Evolutionary conservation across 1,139 yeast genomes (phyloP).

Genomic region (Geotrichum macrosporum): DNA sequence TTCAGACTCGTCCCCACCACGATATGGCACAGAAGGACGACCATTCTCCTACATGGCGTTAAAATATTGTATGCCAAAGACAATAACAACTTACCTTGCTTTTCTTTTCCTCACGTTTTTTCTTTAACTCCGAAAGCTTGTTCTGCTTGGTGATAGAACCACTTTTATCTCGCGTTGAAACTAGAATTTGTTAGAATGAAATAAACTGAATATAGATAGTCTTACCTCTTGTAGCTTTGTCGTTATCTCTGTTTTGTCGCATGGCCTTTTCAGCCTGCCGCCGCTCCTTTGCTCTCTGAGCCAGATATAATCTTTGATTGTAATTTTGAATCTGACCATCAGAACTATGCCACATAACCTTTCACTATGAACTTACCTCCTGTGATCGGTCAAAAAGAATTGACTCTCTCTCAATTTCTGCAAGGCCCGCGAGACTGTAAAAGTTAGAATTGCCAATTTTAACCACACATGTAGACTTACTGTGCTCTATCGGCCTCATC

Average conservation of each 20-base stretch:
- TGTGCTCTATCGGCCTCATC: slow-evolving; percentile 70
- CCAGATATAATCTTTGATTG: slow-evolving; percentile 75
- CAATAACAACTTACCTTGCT: slow-evolving; percentile 33
- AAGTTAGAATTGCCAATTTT: not conserved
- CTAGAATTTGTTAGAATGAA: not conserved
- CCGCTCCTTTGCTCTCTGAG: slow-evolving; percentile 68
- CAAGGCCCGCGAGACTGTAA: slow-evolving; percentile 57
- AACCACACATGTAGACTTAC: not conserved
- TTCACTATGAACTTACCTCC: slow-evolving; percentile 39
- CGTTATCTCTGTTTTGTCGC: slow-evolving; percentile 32
- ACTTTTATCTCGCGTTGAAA: slow-evolving; percentile 32
- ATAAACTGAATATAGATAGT: not conserved
- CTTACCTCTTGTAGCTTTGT: slow-evolving; percentile 24
- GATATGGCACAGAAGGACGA: slow-evolving; percentile 23
- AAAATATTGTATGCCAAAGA: too few relatives aligned
- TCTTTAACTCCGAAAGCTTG: slow-evolving; percentile 76
- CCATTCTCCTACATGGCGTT: slow-evolving; percentile 28
- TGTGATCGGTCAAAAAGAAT: slow-evolving; percentile 87
- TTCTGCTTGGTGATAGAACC: slow-evolving; percentile 45
- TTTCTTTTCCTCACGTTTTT: slow-evolving; percentile 66
- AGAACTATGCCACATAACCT: not conserved
- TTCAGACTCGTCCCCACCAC: slow-evolving; percentile 29
- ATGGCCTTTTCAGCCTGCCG: slow-evolving; percentile 41
- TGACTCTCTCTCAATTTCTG: slow-evolving; percentile 88
- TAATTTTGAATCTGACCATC: slow-evolving; percentile 57